Base-by-base conservation (phyloP, 208 protist genomes). In the Acanthamoeba triangularis region DNA sequence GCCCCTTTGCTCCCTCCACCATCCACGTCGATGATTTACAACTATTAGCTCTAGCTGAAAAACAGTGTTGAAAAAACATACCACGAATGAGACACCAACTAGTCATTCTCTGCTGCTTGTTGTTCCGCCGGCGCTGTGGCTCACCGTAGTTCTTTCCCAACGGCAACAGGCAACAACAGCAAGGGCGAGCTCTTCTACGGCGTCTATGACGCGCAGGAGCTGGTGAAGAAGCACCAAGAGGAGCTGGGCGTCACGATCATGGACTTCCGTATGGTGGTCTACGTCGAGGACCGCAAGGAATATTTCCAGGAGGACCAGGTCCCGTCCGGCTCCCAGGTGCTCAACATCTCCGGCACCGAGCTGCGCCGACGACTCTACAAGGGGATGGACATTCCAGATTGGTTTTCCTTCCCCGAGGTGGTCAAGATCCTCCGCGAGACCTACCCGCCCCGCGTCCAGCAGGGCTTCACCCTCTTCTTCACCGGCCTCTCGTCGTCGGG, bases 361-460 rank as follows among this genome's bases (percentile, higher is more conserved):
- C 97, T 98, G 67, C 88, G 98, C 33, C 96, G 96, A 28, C 96
- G 97, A 52, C 96, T 98, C 11, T 74, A 96, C 74, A 96, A 84
- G 37, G 98, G 98, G 30, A 98, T 98, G 76, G 97, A 98, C 47
- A 98, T 98, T 94, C 98, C 98, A 76, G 96, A 98, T 93, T 98
- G 98, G 98, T 98, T 98, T 25, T 95, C 97, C 47, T 98, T 97
- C 82, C 78, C 94, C 20, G 94, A 97, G n/a, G 98, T 98, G n/a
- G 97, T 98, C 41, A 59, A 90, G 14, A 97, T 98, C 18, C 96
- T 98, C 11, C 87, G 97, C 52, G 54, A 96, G 54, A 95, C 90
- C 65, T 96, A 92, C 63, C 96, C 95, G 88, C 95, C 95, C 69
- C 54, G 85, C 63, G 30, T n/a, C 25, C 13, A 72, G 14, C 93